Conservation (phyloP, 2,329 filamentous ascomycete species). For the Aspergillus ustus region DNA sequence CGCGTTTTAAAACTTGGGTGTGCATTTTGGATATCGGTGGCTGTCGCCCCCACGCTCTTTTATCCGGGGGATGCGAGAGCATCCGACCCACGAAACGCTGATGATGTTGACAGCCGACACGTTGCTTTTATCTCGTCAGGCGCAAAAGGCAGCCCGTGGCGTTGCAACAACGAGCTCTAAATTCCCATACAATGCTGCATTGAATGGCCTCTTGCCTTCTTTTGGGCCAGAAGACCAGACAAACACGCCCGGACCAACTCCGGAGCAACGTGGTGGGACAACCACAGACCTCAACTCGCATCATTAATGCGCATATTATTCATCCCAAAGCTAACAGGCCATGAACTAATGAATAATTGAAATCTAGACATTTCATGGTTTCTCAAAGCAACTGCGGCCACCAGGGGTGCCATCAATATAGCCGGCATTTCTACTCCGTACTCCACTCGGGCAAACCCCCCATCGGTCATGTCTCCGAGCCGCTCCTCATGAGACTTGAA, state of each 20-base stretch:
- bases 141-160: not conserved
- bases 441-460: slow-evolving; percentile 1
- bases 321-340: not conserved
- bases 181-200: not conserved
- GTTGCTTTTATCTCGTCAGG: not conserved
- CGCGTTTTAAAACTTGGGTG: not conserved
- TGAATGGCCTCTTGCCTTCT: not conserved
- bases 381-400: not conserved
- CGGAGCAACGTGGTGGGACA: not conserved
- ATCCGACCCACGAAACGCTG: not conserved
- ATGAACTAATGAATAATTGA: not conserved
- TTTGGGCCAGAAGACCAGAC: not conserved
- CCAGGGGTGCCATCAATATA: not conserved
- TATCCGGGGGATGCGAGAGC: slow-evolving; percentile 5
- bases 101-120: not conserved
- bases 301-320: not conserved
- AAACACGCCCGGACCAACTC: slow-evolving; percentile 1
- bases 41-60: slow-evolving; percentile 14
- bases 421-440: slow-evolving; percentile 1
- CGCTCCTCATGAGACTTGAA: not conserved
- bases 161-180: not conserved
- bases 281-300: not conserved
- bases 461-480: slow-evolving; percentile 12
- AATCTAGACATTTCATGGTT: not conserved
- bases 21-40: not conserved